Evolutionary conservation across 108 stramenopile genomes (phyloP).

Genomic region (Skeletonema grethae): DNA sequence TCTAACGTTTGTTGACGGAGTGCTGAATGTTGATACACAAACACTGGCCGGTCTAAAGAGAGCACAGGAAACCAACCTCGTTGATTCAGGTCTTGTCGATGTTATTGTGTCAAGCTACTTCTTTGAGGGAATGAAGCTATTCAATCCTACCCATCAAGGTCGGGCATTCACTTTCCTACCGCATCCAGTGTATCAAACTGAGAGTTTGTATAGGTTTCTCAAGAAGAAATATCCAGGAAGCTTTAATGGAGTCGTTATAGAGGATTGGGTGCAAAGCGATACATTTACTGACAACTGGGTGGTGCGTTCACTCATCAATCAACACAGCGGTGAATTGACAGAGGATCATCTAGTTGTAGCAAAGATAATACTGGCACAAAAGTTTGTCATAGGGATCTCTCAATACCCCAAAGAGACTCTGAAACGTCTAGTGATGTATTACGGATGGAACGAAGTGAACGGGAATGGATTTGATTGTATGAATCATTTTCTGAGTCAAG

Average conservation of each 20-base stretch:
- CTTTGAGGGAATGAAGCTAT: constrained; percentile 19
- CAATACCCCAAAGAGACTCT: constrained; percentile 29
- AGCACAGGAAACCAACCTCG: constrained; percentile 10
- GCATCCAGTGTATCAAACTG: constrained; percentile 16
- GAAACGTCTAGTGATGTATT: constrained; percentile 34
- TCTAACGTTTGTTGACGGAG: constrained; percentile 16
- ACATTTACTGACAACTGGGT: constrained; percentile 44
- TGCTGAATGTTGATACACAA: constrained; percentile 29
- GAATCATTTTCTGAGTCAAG: background rate
- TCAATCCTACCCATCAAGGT: constrained; percentile 16
- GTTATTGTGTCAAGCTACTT: constrained; percentile 28
- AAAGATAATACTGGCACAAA: constrained; percentile 32
- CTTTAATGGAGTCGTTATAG: background rate
- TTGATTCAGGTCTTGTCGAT: constrained; percentile 24
- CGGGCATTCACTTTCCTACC: constrained; percentile 17
- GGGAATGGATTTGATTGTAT: constrained; percentile 6
- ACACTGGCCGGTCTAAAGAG: constrained; percentile 11
- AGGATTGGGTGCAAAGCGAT: constrained; percentile 7
- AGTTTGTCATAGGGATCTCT: constrained; percentile 39
- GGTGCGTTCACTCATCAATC: constrained; percentile 34
- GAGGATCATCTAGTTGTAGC: constrained; percentile 41
- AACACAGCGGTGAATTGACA: constrained; percentile 30
- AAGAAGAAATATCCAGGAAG: background rate
- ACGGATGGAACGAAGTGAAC: constrained; percentile 25
- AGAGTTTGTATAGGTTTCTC: constrained; percentile 4